These are phyloP conservation scores for Neofusicoccum cordaticola DNA, from an alignment of 2,329 filamentous ascomycete species.

Conservation along the genomic window DNA sequence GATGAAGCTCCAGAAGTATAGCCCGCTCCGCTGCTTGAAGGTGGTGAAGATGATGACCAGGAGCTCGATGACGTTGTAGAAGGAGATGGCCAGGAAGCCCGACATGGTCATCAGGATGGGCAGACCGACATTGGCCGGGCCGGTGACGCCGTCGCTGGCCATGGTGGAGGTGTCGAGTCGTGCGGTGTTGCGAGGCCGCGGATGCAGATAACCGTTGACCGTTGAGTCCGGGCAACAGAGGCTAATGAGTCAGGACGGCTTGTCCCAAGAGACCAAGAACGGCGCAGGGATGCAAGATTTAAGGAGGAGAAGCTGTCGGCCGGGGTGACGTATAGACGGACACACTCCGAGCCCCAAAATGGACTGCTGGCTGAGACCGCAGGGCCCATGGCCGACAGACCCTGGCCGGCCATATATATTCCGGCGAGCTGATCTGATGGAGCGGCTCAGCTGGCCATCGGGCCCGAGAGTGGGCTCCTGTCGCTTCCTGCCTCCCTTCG, in stretches of 20 bases:
- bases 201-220: background rate
- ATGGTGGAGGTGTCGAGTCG: background rate
- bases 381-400: background rate
- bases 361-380: background rate
- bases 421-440: background rate
- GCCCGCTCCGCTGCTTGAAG: conserved; percentile 46
- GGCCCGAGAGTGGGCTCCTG: background rate
- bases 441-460: background rate
- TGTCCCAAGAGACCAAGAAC: background rate
- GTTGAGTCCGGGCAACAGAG: background rate
- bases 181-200: background rate
- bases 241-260: background rate
- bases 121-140: background rate
- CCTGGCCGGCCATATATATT: background rate
- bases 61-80: conserved; percentile 46
- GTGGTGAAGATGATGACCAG: conserved; percentile 42
- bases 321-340: background rate
- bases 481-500: background rate
- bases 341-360: background rate
- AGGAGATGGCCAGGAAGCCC: conserved; percentile 30
- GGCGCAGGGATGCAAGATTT: background rate
- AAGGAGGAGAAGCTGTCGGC: background rate
- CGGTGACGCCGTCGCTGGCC: conserved; percentile 3
- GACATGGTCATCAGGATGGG: conserved; percentile 28
- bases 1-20: conserved; percentile 52